Evolutionary conservation across 2,329 filamentous ascomycete genomes (phyloP).

Genomic region (Colletotrichum navitas): DNA sequence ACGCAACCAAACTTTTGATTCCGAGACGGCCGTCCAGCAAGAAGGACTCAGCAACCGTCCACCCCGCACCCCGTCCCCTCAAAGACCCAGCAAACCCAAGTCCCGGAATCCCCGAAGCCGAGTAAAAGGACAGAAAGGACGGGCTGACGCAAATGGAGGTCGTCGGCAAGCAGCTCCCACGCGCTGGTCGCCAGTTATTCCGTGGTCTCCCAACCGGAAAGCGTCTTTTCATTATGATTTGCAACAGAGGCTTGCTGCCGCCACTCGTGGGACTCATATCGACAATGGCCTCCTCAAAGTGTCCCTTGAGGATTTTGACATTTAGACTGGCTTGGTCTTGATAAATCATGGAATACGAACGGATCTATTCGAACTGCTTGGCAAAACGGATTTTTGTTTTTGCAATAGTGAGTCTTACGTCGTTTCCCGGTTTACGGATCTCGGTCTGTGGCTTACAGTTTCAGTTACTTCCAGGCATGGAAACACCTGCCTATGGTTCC

Average conservation of each 20-base stretch:
- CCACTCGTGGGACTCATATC: slow-evolving; percentile 1
- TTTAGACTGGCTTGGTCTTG: neutral
- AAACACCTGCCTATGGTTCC: neutral
- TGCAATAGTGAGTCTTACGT: neutral
- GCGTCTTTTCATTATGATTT: slow-evolving; percentile 2
- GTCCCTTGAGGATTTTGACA: slow-evolving; percentile 1
- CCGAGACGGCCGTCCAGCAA: neutral
- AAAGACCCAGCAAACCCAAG: neutral
- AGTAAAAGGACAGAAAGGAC: neutral
- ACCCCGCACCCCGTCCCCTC: neutral
- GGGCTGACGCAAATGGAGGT: neutral
- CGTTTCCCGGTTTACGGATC: neutral
- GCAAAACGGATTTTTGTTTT: neutral
- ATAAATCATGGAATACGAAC: neutral
- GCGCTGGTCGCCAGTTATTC: slow-evolving; percentile 17
- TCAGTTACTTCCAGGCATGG: neutral
- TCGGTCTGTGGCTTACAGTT: neutral
- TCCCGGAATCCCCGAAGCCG: neutral
- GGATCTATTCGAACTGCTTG: neutral
- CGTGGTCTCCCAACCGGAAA: slow-evolving; percentile 23
- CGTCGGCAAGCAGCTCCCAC: neutral
- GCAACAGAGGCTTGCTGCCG: neutral
- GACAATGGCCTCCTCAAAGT: slow-evolving; percentile 12
- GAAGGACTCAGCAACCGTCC: no score
- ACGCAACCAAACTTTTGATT: neutral